Conservation (phyloP, 192 early-diverging fungal genomes). For the Paraglomus brasilianum region DNA sequence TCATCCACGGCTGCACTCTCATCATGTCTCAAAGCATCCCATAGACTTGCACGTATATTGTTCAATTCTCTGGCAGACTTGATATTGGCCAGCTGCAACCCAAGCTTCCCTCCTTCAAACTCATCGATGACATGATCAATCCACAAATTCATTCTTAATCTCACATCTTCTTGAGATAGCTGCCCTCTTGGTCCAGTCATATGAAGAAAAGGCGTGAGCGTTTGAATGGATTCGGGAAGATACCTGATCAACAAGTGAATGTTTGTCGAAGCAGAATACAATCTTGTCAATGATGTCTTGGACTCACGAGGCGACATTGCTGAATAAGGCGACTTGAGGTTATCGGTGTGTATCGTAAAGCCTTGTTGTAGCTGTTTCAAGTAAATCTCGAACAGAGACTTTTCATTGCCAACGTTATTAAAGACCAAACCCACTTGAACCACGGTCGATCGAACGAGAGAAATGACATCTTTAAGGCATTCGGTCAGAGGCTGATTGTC, state of each 20-base stretch:
- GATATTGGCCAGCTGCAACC: conserved; percentile 35
- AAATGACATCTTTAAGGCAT: conserved; percentile 45
- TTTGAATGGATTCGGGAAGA: conserved; percentile 54
- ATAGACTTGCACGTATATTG: conserved; percentile 40
- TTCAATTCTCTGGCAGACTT: conserved; percentile 34
- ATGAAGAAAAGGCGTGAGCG: conserved; percentile 49
- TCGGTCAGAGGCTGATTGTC: conserved; percentile 31
- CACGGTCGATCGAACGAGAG: conserved; percentile 42
- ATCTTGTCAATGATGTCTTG: conserved; percentile 35
- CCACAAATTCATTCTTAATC: conserved; percentile 36
- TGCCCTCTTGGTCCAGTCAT: conserved; percentile 32
- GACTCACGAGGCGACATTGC: conserved; percentile 17
- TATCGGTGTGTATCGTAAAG: conserved; percentile 30
- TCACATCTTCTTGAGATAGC: conserved; percentile 39
- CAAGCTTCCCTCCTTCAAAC: conserved; percentile 32
- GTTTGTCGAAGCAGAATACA: conserved; percentile 57
- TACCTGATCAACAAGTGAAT: conserved; percentile 56
- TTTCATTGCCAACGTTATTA: conserved; percentile 13
- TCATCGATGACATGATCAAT: conserved; percentile 34
- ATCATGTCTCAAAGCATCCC: conserved; percentile 40
- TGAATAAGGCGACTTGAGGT: not conserved
- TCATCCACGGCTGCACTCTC: conserved; percentile 32
- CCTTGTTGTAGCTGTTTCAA: conserved; percentile 41
- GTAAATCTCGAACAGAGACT: conserved; percentile 39
- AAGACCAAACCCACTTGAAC: conserved; percentile 40